Conservation (phyloP, 371 early-diverging fungal species). For the Mucor piriformis region DNA sequence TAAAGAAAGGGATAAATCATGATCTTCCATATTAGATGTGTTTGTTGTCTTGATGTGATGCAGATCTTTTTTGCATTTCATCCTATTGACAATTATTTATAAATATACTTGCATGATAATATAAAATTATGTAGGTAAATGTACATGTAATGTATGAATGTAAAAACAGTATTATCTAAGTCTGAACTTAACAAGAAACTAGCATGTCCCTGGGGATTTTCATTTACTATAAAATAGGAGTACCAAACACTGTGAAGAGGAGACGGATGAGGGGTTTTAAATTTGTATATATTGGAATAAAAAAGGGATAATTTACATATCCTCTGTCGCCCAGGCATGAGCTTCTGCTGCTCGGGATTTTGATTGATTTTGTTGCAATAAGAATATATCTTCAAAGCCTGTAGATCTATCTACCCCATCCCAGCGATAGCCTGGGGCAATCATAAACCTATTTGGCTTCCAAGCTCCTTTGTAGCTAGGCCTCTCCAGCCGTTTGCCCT, state of each 20-base stretch:
- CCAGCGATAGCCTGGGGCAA: slow-evolving; percentile 89
- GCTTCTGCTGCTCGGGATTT: slow-evolving; percentile 57
- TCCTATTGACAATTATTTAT: slow-evolving; percentile 17
- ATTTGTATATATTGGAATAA: not conserved
- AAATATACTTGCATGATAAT: not conserved
- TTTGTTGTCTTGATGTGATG: slow-evolving; percentile 26
- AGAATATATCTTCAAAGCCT: slow-evolving; percentile 76
- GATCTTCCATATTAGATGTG: not conserved
- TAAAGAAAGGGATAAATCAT: slow-evolving; percentile 5
- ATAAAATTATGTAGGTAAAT: not conserved
- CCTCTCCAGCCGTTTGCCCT: slow-evolving; percentile 39
- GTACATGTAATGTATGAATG: not conserved
- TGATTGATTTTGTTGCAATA: slow-evolving; percentile 53
- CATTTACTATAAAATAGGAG: slow-evolving; percentile 3
- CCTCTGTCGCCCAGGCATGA: slow-evolving; percentile 70
- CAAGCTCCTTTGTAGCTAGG: slow-evolving; percentile 66
- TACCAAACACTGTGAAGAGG: not conserved
- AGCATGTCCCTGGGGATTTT: not conserved
- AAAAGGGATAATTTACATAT: slow-evolving; percentile 50
- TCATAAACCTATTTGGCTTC: slow-evolving; percentile 83
- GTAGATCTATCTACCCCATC: slow-evolving; percentile 92
- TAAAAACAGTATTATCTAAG: slow-evolving; percentile 2
- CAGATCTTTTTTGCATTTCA: slow-evolving; percentile 17
- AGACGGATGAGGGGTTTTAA: not conserved
- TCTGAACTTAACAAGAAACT: not conserved